Base-by-base conservation (phyloP, 495 filamentous ascomycete genomes). In the Astrothelium macrocarpum region DNA sequence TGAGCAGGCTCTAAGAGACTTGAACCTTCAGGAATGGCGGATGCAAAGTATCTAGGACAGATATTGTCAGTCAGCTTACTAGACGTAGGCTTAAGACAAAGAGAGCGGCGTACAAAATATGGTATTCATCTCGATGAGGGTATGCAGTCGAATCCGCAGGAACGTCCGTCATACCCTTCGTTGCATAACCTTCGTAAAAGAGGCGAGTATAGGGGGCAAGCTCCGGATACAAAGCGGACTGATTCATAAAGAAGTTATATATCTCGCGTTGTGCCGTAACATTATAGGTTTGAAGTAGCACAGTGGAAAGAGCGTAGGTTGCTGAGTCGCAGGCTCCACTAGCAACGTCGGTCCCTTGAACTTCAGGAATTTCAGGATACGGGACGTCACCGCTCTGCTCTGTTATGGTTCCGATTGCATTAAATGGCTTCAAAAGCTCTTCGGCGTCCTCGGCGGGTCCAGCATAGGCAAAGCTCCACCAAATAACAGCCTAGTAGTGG, bases 171-270 rank as follows among this genome's bases (percentile, higher is more conserved):
- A 78, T 71, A 14, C 70, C 74, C 18, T 74, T 65, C 20, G 63
- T 60, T 1, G 77, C 67, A 67, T 79, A 82, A 16, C 70, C 74
- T 65, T 81, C 79, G 39, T 77, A 66, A 36, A 77, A 66, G 4
- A 79, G 64, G 3, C 78, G 61, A 9, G 66, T 12, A 16, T 32
- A 45, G 2, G 20, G 11, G 2, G 3, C 20, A 14, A 62, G 20
- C 18, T 46, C 45, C 1, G 31, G 36, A 12, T 23, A 18, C 26
- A 32, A 18, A 12, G 31, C 11, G 18, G 60, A 20, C 20, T n/a
- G 10, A 12, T 10, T 46, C 4, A n/a, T 56, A 16, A n/a, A 56
- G 10, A 26, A 20, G 29, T 62, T 23, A 23, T 32, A 62, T 7
- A 31, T 31, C n/a, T 3, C n/a, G 3, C 60, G 60, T 45, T 45